A percentile compares a stretch with the other conserved stretches of the same genome.
phyloP scores from a whole-genome alignment of 306 rosid genomes.

The Bauhinia variegata region DNA sequence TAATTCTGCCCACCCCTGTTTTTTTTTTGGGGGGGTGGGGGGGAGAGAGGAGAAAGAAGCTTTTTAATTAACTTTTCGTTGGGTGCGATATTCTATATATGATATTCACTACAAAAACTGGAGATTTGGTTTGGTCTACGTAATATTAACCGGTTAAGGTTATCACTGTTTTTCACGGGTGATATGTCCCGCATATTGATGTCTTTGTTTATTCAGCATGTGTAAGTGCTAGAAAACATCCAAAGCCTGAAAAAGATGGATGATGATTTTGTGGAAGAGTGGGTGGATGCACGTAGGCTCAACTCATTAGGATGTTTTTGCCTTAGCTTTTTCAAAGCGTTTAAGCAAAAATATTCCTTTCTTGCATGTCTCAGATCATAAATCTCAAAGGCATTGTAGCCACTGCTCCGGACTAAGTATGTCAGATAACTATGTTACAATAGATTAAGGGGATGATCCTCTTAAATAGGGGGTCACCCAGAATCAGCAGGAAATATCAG shows the following conservation, averaged over 20 bases:
- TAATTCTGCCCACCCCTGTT: too few relatives aligned
- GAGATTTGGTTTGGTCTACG: too few relatives aligned
- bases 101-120: too few relatives aligned
- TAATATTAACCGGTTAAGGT: too few relatives aligned
- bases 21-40: too few relatives aligned
- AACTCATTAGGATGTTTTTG: slow-evolving; percentile 15
- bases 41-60: slow-evolving; percentile 20
- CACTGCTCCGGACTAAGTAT: slow-evolving; percentile 64
- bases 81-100: too few relatives aligned
- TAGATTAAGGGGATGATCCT: slow-evolving; percentile 68
- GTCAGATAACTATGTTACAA: slow-evolving; percentile 47
- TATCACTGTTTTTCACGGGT: background rate
- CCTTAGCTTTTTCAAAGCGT: slow-evolving; percentile 14
- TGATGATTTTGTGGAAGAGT: slow-evolving; percentile 18
- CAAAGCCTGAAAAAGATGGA: slow-evolving; percentile 19
- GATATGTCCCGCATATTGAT: background rate
- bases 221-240: slow-evolving; percentile 23
- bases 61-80: slow-evolving; percentile 25
- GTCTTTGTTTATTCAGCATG: slow-evolving; percentile 11
- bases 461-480: slow-evolving; percentile 67
- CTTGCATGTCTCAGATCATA: slow-evolving; percentile 60
- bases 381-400: slow-evolving; percentile 53
- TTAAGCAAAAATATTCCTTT: slow-evolving; percentile 39
- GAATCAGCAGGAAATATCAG: slow-evolving; percentile 63
- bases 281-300: slow-evolving; percentile 12